Conservation (phyloP, 345 rosid genomes). For the Populus davidiana region DNA sequence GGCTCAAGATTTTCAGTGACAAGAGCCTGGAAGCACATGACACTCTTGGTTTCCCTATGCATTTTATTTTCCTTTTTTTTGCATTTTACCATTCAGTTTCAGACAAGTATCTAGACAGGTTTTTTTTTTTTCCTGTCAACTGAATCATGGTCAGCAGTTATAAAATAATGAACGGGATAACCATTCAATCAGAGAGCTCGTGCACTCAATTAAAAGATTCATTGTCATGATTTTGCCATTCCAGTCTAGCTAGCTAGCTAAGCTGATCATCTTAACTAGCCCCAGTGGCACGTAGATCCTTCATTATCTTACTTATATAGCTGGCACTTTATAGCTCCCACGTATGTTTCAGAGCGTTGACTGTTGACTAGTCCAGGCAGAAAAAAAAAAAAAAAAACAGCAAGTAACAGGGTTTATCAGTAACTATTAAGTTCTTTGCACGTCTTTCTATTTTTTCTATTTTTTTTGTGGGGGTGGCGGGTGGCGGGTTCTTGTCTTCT, state of each 20-base stretch:
- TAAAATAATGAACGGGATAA: not conserved
- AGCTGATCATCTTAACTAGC: not conserved
- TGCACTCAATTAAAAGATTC: not conserved
- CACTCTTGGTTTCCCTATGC: constrained; percentile 11
- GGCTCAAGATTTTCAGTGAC: constrained; percentile 37
- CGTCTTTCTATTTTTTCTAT: not conserved
- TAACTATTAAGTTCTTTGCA: too few species aligned
- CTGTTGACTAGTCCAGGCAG: constrained; percentile 16
- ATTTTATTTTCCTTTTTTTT: not conserved
- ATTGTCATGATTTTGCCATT: not conserved
- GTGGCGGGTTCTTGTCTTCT: too few species aligned
- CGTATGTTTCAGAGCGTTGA: not conserved
- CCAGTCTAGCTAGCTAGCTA: not conserved
- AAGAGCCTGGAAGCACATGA: constrained; percentile 40
- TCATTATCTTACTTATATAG: not conserved
- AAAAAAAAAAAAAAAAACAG: not conserved
- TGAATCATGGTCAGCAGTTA: not conserved
- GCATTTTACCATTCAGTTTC: not conserved
- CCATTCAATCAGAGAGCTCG: not conserved
- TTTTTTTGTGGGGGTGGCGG: too few species aligned
- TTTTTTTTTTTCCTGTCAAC: not conserved
- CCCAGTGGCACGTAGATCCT: not conserved
- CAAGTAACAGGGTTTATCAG: too few species aligned
- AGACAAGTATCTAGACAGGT: not conserved
- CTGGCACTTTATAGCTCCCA: not conserved